Conservation (phyloP, 2,329 filamentous ascomycete species). For the Fusarium anthophilum region DNA sequence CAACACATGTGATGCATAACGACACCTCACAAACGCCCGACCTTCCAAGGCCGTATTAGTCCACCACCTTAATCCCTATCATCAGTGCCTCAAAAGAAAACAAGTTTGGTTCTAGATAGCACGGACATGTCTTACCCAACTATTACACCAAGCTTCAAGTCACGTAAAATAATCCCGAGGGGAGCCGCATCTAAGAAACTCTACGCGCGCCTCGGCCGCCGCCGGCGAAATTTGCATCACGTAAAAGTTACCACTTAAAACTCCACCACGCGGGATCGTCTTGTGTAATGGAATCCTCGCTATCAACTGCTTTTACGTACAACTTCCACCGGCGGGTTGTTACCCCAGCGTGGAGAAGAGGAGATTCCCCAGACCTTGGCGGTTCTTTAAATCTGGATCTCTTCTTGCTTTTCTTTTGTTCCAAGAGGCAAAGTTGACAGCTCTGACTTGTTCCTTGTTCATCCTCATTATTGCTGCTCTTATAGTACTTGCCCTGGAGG, state of each 20-base stretch:
- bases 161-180: background rate
- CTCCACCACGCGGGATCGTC: background rate
- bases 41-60: background rate
- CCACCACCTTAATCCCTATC: no score
- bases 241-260: conserved; percentile 13
- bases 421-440: background rate
- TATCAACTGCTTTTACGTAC: conserved; percentile 20
- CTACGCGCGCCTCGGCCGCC: conserved; percentile 6
- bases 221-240: conserved; percentile 1
- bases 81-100: accelerated
- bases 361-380: conserved; percentile 22
- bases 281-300: conserved; percentile 16
- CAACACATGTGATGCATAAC: background rate
- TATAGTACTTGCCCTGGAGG: background rate
- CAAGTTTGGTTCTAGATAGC: background rate
- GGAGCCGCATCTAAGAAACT: conserved; percentile 13
- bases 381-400: background rate
- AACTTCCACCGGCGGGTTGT: background rate
- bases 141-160: background rate
- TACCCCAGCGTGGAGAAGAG: conserved; percentile 9
- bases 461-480: background rate
- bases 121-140: background rate
- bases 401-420: background rate
- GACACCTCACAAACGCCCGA: background rate
- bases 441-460: background rate